Base-by-base conservation (phyloP, 225 moss, liverwort and hornwort species). In the Sphagnum contortum region DNA sequence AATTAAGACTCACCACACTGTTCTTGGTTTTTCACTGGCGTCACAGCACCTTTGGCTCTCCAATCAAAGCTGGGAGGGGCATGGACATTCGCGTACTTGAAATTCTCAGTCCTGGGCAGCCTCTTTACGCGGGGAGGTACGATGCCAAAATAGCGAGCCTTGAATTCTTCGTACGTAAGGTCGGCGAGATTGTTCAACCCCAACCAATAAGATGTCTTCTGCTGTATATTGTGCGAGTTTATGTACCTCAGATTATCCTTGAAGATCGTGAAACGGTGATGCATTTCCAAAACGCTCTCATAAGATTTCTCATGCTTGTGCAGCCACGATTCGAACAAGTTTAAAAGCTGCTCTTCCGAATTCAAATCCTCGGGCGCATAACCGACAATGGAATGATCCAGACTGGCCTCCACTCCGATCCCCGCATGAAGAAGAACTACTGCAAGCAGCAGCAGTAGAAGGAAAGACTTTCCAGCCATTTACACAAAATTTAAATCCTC, bases 111-210 rank as follows among this genome's bases (percentile, higher is more conserved):
- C 63, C 55, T 5, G 5, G 61, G 44, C 61, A 56, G 8, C 29
- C 29, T 29, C 29, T 29, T 29, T 65, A 54, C 68, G 8, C 7
- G 7, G 9, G 9, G 52, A 55, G 72, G 53, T 61, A 69, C 66
- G 12, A 47, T 46, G 13, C 75, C 73, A 69, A 79, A 61, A n/a
- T 82, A 82, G 63, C 57, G 51, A 0, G 49, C 48, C 47, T 53
- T 63, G 57, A 79, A 82, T 65, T 82, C 82, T 44, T 78, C 79
- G 9, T 75, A 68, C 4, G 78, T 78, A 60, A 78, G 13, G 60
- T 82, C 82, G 3, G 82, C 78, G 13, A 82, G 75, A 54, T 61
- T 50, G 53, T 75, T 82, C 67, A 82, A 59, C 13, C 82, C 82
- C 44, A 82, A 62, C 47, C 71, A 9, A n/a, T 60, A 82, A 29